Conservation (phyloP, 768 basidiomycete species). For the Tulasnella sp. region DNA sequence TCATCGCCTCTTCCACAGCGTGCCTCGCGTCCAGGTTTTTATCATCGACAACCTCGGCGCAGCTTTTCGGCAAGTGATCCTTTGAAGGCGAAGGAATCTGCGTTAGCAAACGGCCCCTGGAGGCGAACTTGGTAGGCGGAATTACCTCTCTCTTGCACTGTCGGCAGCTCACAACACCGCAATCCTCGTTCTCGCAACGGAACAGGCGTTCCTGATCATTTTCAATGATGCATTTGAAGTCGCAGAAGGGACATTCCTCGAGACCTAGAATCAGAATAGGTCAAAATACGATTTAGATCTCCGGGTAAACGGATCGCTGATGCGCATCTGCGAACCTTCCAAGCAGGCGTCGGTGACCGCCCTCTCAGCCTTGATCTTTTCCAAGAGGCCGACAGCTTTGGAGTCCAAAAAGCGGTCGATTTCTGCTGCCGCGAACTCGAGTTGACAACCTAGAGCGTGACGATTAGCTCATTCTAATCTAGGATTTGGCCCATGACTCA, state of each 20-base stretch:
- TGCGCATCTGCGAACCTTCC: no score
- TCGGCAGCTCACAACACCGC: constrained; percentile 67
- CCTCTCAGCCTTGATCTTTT: constrained; percentile 21
- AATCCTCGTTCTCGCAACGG: constrained; percentile 40
- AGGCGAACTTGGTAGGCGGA: constrained; percentile 19
- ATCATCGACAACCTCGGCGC: constrained; percentile 74
- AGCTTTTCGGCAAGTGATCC: constrained; percentile 76
- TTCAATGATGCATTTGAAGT: constrained; percentile 73
- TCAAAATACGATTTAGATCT: no score
- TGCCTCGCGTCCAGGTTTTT: constrained; percentile 63
- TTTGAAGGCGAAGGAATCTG: constrained; percentile 21
- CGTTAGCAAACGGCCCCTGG: background rate
- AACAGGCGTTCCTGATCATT: constrained; percentile 54
- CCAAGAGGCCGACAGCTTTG: constrained; percentile 59
- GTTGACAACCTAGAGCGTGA: background rate
- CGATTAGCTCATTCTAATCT: no score
- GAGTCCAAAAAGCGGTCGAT: constrained; percentile 52
- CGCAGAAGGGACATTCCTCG: constrained; percentile 67
- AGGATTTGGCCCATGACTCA: constrained; percentile 22
- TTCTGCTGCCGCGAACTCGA: constrained; percentile 54
- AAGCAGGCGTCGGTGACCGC: background rate
- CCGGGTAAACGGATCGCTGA: no score
- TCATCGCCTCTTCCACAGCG: constrained; percentile 87
- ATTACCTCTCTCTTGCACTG: constrained; percentile 60
- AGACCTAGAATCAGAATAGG: background rate